These are phyloP conservation scores for Phytophthora tubulina DNA, from an alignment of 352 stramenopile genomes.

Conservation along the genomic window DNA sequence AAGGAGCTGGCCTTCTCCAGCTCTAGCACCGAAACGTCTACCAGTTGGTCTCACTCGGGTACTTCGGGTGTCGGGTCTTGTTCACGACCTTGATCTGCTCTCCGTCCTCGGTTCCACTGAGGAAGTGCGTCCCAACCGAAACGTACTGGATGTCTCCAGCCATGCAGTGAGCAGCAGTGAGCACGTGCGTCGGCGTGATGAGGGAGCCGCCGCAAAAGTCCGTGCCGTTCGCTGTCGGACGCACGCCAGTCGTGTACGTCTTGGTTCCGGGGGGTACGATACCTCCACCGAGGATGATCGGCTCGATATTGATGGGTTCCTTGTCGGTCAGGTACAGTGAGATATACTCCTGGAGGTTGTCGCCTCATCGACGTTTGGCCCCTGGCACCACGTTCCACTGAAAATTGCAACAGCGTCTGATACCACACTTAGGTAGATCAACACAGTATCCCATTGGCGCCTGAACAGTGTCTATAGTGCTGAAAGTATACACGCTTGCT, in stretches of 20 bases:
- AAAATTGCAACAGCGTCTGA: too few species aligned
- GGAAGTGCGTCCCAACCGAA: slow-evolving; percentile 60
- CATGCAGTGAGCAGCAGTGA: slow-evolving; percentile 73
- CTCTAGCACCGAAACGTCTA: slow-evolving; percentile 72
- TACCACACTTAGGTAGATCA: too few species aligned
- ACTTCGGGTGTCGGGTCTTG: slow-evolving; percentile 58
- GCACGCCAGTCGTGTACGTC: slow-evolving; percentile 61
- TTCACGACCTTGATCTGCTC: slow-evolving; percentile 64
- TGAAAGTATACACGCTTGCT: too few species aligned
- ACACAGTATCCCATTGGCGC: too few species aligned
- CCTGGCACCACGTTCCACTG: too few species aligned
- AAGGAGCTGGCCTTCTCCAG: slow-evolving; percentile 49
- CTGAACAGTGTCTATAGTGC: too few species aligned
- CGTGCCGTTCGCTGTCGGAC: slow-evolving; percentile 40
- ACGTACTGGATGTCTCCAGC: slow-evolving; percentile 48
- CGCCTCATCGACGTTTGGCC: too few species aligned
- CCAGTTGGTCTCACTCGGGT: slow-evolving; percentile 43
- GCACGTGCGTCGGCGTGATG: slow-evolving; percentile 65
- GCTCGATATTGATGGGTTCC: slow-evolving; percentile 27
- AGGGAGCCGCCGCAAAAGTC: slow-evolving; percentile 70
- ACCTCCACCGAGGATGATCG: slow-evolving; percentile 52
- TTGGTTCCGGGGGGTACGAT: slow-evolving; percentile 54
- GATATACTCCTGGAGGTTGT: slow-evolving; percentile 34
- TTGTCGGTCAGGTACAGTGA: slow-evolving; percentile 26
- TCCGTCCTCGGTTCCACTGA: slow-evolving; percentile 46